phyloP scores from a whole-genome alignment of 306 rosid species.

The Ziziphus jujuba region DNA sequence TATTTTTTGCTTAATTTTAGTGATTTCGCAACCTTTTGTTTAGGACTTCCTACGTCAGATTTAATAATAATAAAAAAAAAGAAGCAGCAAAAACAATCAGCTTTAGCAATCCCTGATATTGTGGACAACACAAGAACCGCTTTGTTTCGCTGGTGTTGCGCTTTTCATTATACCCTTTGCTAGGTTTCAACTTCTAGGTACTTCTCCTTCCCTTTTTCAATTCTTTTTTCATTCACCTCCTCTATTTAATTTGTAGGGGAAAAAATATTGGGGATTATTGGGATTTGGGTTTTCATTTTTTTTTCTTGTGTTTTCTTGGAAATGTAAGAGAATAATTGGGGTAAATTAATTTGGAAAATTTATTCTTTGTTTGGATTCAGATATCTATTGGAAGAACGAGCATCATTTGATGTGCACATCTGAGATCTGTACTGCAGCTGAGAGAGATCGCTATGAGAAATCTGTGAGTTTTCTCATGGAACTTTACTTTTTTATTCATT shows the following conservation, averaged over 20 bases:
- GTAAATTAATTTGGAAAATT: background rate
- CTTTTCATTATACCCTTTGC: conserved; percentile 87
- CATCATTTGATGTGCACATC: conserved; percentile 81
- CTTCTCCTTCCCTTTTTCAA: background rate
- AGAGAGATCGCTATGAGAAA: conserved; percentile 94
- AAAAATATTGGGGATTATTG: background rate
- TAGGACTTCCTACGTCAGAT: no score
- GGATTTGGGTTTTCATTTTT: background rate
- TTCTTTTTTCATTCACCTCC: background rate
- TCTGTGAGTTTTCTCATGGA: conserved; percentile 51
- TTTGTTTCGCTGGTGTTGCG: conserved; percentile 63
- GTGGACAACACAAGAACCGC: conserved; percentile 62
- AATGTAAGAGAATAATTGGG: background rate
- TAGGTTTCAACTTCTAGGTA: conserved; percentile 84
- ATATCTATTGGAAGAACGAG: conserved; percentile 93
- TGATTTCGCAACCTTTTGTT: no score
- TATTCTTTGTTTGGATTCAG: conserved; percentile 25
- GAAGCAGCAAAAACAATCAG: no score
- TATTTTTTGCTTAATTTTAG: no score
- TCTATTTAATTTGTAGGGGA: conserved; percentile 10
- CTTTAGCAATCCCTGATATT: no score
- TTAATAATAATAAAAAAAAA: no score
- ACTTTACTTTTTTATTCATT: background rate
- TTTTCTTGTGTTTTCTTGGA: background rate
- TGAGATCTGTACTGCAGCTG: conserved; percentile 87